Evolutionary conservation across 2,329 filamentous ascomycete species (phyloP).

Genomic region (Aspergillus tanneri): DNA sequence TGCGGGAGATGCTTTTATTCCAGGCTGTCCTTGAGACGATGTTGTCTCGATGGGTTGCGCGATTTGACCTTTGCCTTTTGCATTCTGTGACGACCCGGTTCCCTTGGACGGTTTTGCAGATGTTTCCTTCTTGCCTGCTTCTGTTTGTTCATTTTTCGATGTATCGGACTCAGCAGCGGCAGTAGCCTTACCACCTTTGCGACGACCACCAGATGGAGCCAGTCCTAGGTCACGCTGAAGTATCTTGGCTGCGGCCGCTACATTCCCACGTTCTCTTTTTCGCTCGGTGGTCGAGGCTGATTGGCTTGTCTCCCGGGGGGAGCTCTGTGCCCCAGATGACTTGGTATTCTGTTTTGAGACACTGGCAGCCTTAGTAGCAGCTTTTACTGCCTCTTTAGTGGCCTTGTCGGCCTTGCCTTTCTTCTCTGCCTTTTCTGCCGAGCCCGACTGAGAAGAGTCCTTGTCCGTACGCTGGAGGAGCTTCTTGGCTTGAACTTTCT

Average conservation of each 20-base stretch:
- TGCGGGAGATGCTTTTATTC: constrained; percentile 16
- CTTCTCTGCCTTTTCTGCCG: constrained; percentile 40
- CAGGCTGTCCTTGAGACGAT: constrained; percentile 17
- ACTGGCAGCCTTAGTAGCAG: constrained; percentile 49
- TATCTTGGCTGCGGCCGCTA: constrained; percentile 57
- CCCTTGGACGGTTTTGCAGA: constrained; percentile 22
- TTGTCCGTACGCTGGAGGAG: constrained; percentile 42
- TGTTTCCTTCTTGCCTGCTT: constrained; percentile 28
- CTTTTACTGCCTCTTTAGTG: constrained; percentile 62
- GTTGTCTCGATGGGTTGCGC: constrained; percentile 26
- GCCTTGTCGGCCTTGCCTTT: constrained; percentile 54
- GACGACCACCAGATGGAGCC: constrained; percentile 46
- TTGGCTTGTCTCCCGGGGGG: constrained; percentile 25
- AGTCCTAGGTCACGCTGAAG: constrained; percentile 63
- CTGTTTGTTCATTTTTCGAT: constrained; percentile 24
- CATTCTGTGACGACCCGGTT: constrained; percentile 11
- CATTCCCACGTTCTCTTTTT: constrained; percentile 55
- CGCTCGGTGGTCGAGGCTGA: constrained; percentile 44
- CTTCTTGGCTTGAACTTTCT: constrained; percentile 45
- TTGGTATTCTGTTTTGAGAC: constrained; percentile 30
- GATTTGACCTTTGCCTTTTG: constrained; percentile 19
- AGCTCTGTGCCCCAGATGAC: constrained; percentile 13
- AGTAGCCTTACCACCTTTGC: constrained; percentile 35
- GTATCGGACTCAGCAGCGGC: constrained; percentile 25
- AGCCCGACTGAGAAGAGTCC: constrained; percentile 24